Evolutionary conservation across 2,329 filamentous ascomycete species (phyloP).

Genomic region (Fusarium beomiforme): DNA sequence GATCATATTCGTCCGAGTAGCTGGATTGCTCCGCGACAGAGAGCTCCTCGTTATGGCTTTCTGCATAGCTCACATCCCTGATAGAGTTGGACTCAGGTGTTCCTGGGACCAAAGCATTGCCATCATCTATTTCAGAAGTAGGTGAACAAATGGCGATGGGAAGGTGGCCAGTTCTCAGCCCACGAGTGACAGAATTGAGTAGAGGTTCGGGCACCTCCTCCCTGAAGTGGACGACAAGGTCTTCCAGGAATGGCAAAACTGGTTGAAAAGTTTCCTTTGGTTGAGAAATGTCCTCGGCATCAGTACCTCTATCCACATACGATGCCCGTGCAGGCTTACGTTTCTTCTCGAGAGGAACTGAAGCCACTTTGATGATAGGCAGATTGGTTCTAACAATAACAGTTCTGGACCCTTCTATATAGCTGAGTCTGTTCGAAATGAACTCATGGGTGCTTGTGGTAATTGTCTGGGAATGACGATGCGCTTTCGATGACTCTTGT

Average conservation of each 20-base stretch:
- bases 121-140: conserved; percentile 33
- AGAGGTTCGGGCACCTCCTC: conserved; percentile 54
- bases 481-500: conserved; percentile 15
- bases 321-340: conserved; percentile 39
- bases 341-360: conserved; percentile 44
- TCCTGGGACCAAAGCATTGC: conserved; percentile 34
- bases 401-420: conserved; percentile 45
- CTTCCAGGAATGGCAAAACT: conserved; percentile 64
- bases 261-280: conserved; percentile 49
- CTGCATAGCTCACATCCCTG: conserved; percentile 5
- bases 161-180: conserved; percentile 50
- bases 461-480: conserved; percentile 44
- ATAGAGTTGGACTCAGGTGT: conserved; percentile 40
- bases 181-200: conserved; percentile 58
- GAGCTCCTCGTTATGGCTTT: conserved; percentile 24
- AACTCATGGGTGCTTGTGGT: conserved; percentile 36
- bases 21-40: conserved; percentile 18
- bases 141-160: conserved; percentile 41
- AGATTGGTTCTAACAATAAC: conserved; percentile 45
- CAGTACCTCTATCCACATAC: conserved; percentile 54
- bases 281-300: conserved; percentile 44
- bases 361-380: conserved; percentile 43
- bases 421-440: conserved; percentile 35
- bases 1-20: conserved; percentile 56
- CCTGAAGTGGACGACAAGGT: conserved; percentile 65